phyloP scores from a whole-genome alignment of 306 rosid species.

The Fragaria ananassa region DNA sequence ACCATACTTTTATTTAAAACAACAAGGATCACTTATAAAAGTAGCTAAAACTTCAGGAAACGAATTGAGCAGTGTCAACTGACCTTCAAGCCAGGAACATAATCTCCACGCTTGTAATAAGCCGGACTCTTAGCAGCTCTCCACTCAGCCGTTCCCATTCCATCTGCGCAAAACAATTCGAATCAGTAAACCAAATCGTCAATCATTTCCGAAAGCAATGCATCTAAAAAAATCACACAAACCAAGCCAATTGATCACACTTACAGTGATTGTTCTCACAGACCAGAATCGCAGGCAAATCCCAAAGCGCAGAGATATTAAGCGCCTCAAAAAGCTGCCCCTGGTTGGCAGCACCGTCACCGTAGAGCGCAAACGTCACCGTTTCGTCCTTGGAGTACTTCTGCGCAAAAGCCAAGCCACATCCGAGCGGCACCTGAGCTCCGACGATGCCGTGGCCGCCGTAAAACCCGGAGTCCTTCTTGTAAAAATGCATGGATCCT shows the following conservation, averaged over 20 bases:
- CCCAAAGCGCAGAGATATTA: conserved; percentile 89
- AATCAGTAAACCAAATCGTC: neutral
- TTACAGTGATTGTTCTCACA: conserved; percentile 96
- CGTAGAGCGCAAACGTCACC: conserved; percentile 77
- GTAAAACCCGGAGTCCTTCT: conserved; percentile 62
- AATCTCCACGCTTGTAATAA: conserved; percentile 94
- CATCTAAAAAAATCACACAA: neutral
- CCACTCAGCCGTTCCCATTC: conserved; percentile 99
- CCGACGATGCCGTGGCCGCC: conserved; percentile 97
- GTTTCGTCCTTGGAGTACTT: conserved; percentile 69
- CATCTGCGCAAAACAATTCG: conserved; percentile 45
- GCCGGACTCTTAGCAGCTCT: conserved; percentile 86
- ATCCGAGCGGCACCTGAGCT: conserved; percentile 87
- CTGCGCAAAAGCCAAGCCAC: conserved; percentile 85
- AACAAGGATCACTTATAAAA: neutral
- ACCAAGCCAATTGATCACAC: conserved; percentile 26
- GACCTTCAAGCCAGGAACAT: conserved; percentile 93
- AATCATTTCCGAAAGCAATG: neutral
- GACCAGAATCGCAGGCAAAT: conserved; percentile 89
- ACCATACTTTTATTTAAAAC: neutral
- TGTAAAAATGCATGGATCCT: conserved; percentile 94
- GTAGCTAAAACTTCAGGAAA: neutral
- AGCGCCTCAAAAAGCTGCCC: conserved; percentile 94
- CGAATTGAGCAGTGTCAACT: neutral
- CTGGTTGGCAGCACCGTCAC: conserved; percentile 96